Evolutionary conservation across 495 filamentous ascomycete species (phyloP).

Genomic region (Penicillium arizonense): DNA sequence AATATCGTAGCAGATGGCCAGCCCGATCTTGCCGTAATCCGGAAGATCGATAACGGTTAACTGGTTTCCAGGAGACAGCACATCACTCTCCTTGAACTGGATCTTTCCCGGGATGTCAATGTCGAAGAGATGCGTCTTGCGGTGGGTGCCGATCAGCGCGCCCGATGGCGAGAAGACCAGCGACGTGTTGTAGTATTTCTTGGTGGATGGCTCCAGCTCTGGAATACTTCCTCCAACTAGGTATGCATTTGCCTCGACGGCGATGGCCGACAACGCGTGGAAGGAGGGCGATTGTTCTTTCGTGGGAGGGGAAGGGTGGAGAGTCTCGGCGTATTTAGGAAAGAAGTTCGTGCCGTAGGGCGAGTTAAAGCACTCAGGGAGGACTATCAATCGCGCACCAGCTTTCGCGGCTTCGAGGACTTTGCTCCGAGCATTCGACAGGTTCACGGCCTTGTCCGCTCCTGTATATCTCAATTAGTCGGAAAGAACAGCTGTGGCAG

Average conservation of each 20-base stretch:
- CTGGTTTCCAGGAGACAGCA: constrained; percentile 77
- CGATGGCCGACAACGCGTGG: constrained; percentile 79
- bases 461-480: constrained; percentile 39
- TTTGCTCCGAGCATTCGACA: constrained; percentile 72
- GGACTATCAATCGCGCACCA: constrained; percentile 64
- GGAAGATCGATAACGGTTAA: constrained; percentile 80
- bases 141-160: constrained; percentile 75
- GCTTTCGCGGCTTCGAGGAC: constrained; percentile 75
- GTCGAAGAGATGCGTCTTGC: constrained; percentile 98
- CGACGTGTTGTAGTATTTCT: constrained; percentile 89
- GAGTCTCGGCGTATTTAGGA: constrained; percentile 84
- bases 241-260: constrained; percentile 71
- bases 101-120: constrained; percentile 97
- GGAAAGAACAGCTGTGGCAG: background rate
- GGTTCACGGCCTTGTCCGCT: constrained; percentile 81
- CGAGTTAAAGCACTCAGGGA: constrained; percentile 93
- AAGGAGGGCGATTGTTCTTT: constrained; percentile 71
- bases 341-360: constrained; percentile 94
- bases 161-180: constrained; percentile 80
- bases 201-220: constrained; percentile 60
- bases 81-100: constrained; percentile 84
- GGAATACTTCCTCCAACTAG: constrained; percentile 92
- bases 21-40: constrained; percentile 77
- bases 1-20: constrained; percentile 97
- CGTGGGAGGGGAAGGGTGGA: constrained; percentile 76